Base-by-base conservation (phyloP, 208 protist species). In the Crithidia expoeki region DNA sequence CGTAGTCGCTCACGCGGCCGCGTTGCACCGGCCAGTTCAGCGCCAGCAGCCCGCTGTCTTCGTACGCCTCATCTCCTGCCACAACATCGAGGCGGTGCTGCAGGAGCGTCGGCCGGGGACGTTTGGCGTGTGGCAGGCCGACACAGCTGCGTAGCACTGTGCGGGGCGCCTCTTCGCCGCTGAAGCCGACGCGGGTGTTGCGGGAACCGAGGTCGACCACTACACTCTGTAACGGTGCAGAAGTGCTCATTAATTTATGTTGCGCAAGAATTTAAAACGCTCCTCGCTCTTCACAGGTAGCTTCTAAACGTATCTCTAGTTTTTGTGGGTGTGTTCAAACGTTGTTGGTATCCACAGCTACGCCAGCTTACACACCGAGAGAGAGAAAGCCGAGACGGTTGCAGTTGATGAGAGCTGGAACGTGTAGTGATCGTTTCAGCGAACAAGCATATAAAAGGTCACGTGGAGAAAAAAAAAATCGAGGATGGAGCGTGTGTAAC, bases 191-290 rank as follows among this genome's bases (percentile, higher is more conserved):
- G 66, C 98, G 97, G 62, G 92, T 98, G 73, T 86, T 86, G 75
- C 84, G 79, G 12, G 95, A 95, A 57, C 98, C 98, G 60, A 98
- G 94, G 80, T 99, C 98, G 51, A 99, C 72, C 53, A 99, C 98
- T n/a, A 80, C 83, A 53, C 72, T 75, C 62, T 66, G 75, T 38
- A 80, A 2, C n/a, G 30, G 3, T 34, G 72, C 47, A 27, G 36
- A 33, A 11, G 33, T 33, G 25, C 56, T 27, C 63, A 76, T 67
- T 5, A 17, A 5, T 2, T 6, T 2, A 33, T 6, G 61, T 30
- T n/a, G 21, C 14, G 14, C 7, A 25, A 42, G 42, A 58, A 25
- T 16, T 27, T 14, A 56, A 56, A 17, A 11, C 3, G 4, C n/a
- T 4, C 6, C 34, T 56, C 19, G 47, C 21, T n/a, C n/a, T n/a